Base-by-base conservation (phyloP, 2,329 filamentous ascomycete genomes). In the Colletotrichum eleusines region DNA sequence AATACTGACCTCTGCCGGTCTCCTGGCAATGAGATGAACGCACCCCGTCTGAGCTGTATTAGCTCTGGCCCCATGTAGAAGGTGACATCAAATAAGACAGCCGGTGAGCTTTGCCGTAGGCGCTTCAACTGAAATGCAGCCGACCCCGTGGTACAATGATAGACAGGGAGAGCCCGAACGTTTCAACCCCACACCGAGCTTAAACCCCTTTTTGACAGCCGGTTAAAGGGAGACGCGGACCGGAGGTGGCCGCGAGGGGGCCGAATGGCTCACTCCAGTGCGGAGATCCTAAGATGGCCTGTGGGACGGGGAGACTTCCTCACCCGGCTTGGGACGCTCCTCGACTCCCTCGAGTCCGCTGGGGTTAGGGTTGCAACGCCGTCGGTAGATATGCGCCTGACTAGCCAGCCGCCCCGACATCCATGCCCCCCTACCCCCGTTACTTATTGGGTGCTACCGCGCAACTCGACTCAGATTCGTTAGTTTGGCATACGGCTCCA, bases 341-440 rank as follows among this genome's bases (percentile, higher is more conserved):
- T 26, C 31, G 55, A 26, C 20, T 42, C 11, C 11, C 38, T 5
- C 48, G 9, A 35, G 33, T 33, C 20, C 18, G 51, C 33, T 40
- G 23, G 66, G 51, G 20, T 48, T 26, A n/a, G 63, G 44, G 48
- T 55, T 55, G 55, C 33, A 70, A 57, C 66, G 67, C 55, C 50
- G 67, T 57, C 63, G 63, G 67, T 66, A 70, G 67, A 66, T 70
- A 63, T 63, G 67, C 67, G 67, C 62, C 40, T 61, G 63, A 69
- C 62, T 70, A 70, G 63, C 67, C n/a, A n/a, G n/a, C n/a, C n/a
- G n/a, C 55, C 63, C 57, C 55, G 57, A 51, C 67, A 70, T 61
- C 55, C 63, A 55, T 66, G 55, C n/a, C n/a, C n/a, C n/a, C n/a
- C 20, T 3, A 48, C 23, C 48, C 28, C 18, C 12, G 28, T n/a